Conservation (phyloP, 768 basidiomycete species). For the Leccinum imitatum region DNA sequence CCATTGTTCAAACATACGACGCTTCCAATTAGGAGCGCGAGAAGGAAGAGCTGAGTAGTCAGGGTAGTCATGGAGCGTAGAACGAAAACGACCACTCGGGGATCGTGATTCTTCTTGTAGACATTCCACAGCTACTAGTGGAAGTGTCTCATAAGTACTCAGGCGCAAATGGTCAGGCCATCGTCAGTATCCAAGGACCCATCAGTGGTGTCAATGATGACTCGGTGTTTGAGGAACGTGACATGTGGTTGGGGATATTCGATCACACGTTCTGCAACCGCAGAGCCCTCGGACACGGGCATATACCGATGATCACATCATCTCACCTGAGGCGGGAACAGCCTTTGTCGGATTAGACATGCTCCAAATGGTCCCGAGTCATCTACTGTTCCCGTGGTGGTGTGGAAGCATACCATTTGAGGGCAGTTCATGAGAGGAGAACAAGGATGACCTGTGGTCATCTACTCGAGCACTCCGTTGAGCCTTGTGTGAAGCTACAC, state of each 20-base stretch:
- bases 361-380: too few relatives aligned
- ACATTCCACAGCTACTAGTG: background rate
- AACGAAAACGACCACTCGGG: background rate
- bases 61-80: background rate
- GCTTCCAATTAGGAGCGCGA: background rate
- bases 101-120: background rate
- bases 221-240: background rate
- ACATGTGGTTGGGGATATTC: background rate
- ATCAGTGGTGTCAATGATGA: background rate
- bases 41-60: background rate
- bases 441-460: too few relatives aligned
- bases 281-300: background rate
- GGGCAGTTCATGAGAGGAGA: too few relatives aligned
- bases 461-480: too few relatives aligned
- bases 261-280: background rate
- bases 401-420: too few relatives aligned
- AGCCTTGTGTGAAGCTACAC: too few relatives aligned
- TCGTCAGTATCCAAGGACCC: background rate
- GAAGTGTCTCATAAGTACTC: background rate
- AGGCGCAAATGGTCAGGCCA: background rate
- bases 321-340: background rate
- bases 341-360: background rate
- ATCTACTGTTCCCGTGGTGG: too few relatives aligned
- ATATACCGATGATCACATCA: background rate
- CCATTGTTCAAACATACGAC: constrained; percentile 8